Evolutionary conservation across 352 stramenopile genomes (phyloP).

Genomic region (Nothophytophthora sp.): DNA sequence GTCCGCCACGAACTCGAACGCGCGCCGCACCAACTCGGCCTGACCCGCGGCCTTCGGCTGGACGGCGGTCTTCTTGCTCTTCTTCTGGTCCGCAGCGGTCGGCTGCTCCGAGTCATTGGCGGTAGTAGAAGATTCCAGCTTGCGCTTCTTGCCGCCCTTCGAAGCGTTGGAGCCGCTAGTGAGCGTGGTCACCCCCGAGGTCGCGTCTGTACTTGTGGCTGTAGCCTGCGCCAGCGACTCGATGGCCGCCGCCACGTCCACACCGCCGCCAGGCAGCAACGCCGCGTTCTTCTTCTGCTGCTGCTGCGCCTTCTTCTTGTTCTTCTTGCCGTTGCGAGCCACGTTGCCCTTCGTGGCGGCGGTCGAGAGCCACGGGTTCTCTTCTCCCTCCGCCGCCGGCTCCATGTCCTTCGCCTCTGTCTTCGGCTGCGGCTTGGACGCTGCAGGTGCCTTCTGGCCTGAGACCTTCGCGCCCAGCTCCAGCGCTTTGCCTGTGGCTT

Average conservation of each 20-base stretch:
- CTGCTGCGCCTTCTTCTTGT: constrained; percentile 42
- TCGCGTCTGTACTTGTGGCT: constrained; percentile 18
- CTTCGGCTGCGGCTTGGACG: constrained; percentile 5
- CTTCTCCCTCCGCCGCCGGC: constrained; percentile 30
- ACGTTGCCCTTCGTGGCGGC: constrained; percentile 58
- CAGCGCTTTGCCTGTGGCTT: constrained; percentile 20
- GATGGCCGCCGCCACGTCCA: constrained; percentile 55
- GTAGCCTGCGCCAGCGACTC: constrained; percentile 62
- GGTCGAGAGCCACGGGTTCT: constrained; percentile 73
- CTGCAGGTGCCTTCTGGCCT: constrained; percentile 7
- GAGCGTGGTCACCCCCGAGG: constrained; percentile 14
- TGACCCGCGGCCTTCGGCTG: constrained; percentile 56
- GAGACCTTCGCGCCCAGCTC: constrained; percentile 33
- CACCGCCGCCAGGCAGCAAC: constrained; percentile 26
- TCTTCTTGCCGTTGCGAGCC: constrained; percentile 67
- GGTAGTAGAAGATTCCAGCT: constrained; percentile 36
- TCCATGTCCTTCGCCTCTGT: constrained; percentile 27
- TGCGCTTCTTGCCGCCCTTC: constrained; percentile 48
- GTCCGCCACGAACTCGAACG: constrained; percentile 94
- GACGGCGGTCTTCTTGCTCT: constrained; percentile 33
- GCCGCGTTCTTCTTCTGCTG: constrained; percentile 41
- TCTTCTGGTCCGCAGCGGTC: constrained; percentile 27
- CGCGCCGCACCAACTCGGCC: constrained; percentile 93
- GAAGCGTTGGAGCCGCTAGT: constrained; percentile 24
- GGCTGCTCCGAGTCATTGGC: constrained; percentile 11